Conservation (phyloP, 1,284 basidiomycete species). For the Ceratobasidium sp. region DNA sequence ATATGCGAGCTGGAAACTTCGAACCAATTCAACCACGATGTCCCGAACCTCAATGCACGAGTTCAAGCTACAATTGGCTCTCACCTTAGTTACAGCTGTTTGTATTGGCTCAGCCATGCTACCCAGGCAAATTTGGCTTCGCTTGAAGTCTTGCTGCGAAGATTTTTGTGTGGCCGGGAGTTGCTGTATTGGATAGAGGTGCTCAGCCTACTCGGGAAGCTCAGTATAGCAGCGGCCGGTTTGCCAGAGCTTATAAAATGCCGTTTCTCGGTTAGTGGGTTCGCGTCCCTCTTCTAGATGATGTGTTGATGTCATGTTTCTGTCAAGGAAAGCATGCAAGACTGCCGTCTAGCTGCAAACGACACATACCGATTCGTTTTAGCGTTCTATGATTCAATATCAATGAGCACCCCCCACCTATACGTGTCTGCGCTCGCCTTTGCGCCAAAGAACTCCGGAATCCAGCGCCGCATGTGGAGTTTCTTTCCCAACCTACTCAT, state of each 20-base stretch:
- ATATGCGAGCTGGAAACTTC: conserved; percentile 3
- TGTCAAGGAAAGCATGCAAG: no score
- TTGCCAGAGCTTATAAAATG: background rate
- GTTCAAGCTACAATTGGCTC: background rate
- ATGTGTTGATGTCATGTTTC: no score
- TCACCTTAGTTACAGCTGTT: background rate
- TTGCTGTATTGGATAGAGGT: conserved; percentile 36
- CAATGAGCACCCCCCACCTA: conserved; percentile 27
- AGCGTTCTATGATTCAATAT: conserved; percentile 20
- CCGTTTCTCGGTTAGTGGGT: background rate
- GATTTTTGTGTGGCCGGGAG: background rate
- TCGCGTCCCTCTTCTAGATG: no score
- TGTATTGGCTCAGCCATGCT: conserved; percentile 9
- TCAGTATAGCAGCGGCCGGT: background rate
- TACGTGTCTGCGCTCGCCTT: conserved; percentile 37
- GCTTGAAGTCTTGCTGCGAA: background rate
- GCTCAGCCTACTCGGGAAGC: conserved; percentile 17
- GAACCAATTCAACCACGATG: background rate
- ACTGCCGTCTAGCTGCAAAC: background rate
- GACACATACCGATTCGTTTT: conserved; percentile 30
- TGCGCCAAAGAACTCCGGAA: background rate
- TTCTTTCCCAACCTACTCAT: background rate
- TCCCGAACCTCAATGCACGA: background rate
- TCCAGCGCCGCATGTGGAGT: background rate
- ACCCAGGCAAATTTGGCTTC: background rate